phyloP scores from a whole-genome alignment of 2,329 filamentous ascomycete species.

The Biscogniauxia mediterranea region DNA sequence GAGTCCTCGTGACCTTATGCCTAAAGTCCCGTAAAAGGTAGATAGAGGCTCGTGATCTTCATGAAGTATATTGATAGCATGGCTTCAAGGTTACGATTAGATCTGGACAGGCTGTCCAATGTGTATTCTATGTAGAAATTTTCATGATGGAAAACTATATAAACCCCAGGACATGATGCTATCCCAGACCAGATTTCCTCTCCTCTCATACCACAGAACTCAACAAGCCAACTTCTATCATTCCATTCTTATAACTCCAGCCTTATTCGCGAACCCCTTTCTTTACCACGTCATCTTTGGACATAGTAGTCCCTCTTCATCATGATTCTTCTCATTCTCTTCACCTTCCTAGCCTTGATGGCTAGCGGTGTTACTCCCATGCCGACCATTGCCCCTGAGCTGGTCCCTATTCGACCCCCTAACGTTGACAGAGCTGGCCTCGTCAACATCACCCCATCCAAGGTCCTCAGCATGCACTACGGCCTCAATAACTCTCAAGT shows the following conservation, averaged over 20 bases:
- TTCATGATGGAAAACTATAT: not conserved
- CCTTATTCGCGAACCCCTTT: not conserved
- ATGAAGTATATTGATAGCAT: not conserved
- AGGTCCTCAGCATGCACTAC: constrained; percentile 20
- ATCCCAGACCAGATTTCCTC: not conserved
- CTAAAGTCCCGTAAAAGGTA: not conserved
- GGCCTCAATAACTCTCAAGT: constrained; percentile 10
- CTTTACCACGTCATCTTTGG: not conserved
- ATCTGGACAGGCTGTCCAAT: not conserved
- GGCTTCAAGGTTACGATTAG: not conserved
- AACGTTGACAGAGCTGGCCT: constrained; percentile 13
- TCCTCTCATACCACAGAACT: not conserved
- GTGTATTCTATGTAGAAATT: not conserved
- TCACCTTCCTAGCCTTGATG: not conserved
- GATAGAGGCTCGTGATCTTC: not conserved
- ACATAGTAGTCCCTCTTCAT: not conserved
- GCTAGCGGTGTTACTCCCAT: not conserved
- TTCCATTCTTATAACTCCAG: not conserved
- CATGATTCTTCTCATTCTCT: not conserved
- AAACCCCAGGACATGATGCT: not conserved
- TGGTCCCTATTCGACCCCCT: constrained; percentile 11
- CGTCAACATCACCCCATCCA: constrained; percentile 18
- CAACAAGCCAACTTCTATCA: not conserved
- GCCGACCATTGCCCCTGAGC: not conserved
- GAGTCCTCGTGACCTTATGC: not conserved